Evolutionary conservation across 495 filamentous ascomycete genomes (phyloP), one percentile per base, ranked within the genome.

Genomic region (Daldinia concentrica): DNA sequence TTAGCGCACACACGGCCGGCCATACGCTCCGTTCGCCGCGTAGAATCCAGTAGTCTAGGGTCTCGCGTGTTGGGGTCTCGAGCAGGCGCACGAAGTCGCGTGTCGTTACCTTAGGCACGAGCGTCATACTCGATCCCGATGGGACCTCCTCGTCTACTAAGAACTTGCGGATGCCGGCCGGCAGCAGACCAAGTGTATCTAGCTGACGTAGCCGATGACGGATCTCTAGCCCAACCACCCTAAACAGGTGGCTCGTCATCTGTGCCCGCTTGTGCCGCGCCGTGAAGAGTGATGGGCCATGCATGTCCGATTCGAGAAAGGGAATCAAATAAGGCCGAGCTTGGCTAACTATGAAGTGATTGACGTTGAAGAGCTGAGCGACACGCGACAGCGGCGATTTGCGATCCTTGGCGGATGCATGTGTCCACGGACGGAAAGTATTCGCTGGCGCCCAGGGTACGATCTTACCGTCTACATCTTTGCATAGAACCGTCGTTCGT

Each of bases 341-440:
- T 78, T 93, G 92, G 65, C 87, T 90, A 66, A 94, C 88, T 66
- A 94, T 89, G 82, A 92, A 94, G 82, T 94, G 92, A 79, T 93
- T 94, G 69, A 97, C 90, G 77, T 97, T 97, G 86, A 97, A 97
- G 29, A 97, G 89, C 78, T 97, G 92, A 6, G 93, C 90, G 59
- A 97, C 91, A 50, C 95, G 89, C 39, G 88, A 85, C 4, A 97
- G 86, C 0, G 95, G 95, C 1, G 92, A 92, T 75, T 95, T 90
- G 50, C 88, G 89, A 65, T 93, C 93, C 43, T 84, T 86, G 79
- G 92, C 91, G 32, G 86, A 86, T 55, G 87, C 84, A 51, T 90
- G 87, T 19, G 87, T 89, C 87, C 89, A 92, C 22, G 90, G 86
- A 43, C 83, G 85, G 79, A 94, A 92, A 41, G 90, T 88, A 76